Evolutionary conservation across 176 grass and related monocot genomes (phyloP).

Genomic region (Oryza punctata): DNA sequence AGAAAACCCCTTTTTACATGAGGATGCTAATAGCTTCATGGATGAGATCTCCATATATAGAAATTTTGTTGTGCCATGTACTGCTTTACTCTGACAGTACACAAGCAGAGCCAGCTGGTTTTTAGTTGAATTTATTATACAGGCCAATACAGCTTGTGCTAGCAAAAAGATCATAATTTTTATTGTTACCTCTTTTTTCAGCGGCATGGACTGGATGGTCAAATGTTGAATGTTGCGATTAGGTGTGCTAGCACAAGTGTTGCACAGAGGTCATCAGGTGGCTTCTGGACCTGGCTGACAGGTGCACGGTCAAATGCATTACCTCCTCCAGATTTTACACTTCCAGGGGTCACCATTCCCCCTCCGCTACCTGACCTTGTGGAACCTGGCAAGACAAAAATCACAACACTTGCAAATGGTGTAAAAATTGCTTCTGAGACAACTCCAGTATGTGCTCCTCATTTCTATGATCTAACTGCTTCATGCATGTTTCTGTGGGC

Average conservation of each 20-base stretch:
- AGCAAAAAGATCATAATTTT: neutral
- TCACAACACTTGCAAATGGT: conserved; percentile 82
- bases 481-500: conserved; percentile 25
- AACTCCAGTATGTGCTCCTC: conserved; percentile 62
- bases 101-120: neutral
- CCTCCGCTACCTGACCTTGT: conserved; percentile 65
- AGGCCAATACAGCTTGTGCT: neutral
- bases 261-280: conserved; percentile 64
- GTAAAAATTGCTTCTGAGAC: conserved; percentile 84
- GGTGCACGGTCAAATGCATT: conserved; percentile 66
- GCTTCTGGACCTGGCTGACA: conserved; percentile 69
- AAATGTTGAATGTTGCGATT: conserved; percentile 45
- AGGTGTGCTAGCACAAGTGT: conserved; percentile 74
- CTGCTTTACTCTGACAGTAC: neutral
- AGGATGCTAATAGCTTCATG: neutral
- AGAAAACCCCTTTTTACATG: neutral
- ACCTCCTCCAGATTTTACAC: conserved; percentile 71
- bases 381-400: conserved; percentile 66
- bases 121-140: neutral
- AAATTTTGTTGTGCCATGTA: neutral
- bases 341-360: conserved; percentile 75
- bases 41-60: neutral
- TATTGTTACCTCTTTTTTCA: conserved; percentile 34
- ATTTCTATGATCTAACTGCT: conserved; percentile 27
- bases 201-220: conserved; percentile 40